These are phyloP conservation scores for Stephania yunnanensis DNA, from an alignment of 164 flowering plant species.

Conservation along the genomic window DNA sequence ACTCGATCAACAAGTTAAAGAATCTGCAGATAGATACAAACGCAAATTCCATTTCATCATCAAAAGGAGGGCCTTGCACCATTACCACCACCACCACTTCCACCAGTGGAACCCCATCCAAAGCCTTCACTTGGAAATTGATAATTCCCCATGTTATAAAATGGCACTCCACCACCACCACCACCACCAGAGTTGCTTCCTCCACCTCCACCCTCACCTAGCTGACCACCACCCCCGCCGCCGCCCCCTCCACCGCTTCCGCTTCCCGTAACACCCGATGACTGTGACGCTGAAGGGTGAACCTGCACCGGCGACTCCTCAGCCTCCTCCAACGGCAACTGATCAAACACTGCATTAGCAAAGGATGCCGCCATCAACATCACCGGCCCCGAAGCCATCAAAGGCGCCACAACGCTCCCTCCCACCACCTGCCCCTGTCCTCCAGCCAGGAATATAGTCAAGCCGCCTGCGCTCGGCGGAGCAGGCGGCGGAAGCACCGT, in stretches of 20 bases:
- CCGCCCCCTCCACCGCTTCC: slow-evolving; percentile 24
- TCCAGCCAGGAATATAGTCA: slow-evolving; percentile 28
- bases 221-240: slow-evolving; percentile 19
- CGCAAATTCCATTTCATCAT: background rate
- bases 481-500: slow-evolving; percentile 34
- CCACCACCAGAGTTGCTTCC: slow-evolving; percentile 8
- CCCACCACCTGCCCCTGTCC: slow-evolving; percentile 34
- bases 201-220: slow-evolving; percentile 11
- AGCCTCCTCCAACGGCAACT: slow-evolving; percentile 31
- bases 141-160: slow-evolving; percentile 32
- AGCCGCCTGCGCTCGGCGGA: slow-evolving; percentile 26
- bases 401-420: slow-evolving; percentile 27
- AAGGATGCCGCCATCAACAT: slow-evolving; percentile 31
- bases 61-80: slow-evolving; percentile 40
- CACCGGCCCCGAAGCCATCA: slow-evolving; percentile 28
- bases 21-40: background rate
- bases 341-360: slow-evolving; percentile 28
- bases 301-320: slow-evolving; percentile 21
- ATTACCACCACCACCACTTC: slow-evolving; percentile 17
- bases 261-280: slow-evolving; percentile 38
- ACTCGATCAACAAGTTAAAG: background rate
- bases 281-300: slow-evolving; percentile 39
- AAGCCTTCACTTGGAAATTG: slow-evolving; percentile 37
- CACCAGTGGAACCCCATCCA: slow-evolving; percentile 25
- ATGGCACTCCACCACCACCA: background rate